Conservation (phyloP, 2,329 filamentous ascomycete species). For the Cercospora sesami region DNA sequence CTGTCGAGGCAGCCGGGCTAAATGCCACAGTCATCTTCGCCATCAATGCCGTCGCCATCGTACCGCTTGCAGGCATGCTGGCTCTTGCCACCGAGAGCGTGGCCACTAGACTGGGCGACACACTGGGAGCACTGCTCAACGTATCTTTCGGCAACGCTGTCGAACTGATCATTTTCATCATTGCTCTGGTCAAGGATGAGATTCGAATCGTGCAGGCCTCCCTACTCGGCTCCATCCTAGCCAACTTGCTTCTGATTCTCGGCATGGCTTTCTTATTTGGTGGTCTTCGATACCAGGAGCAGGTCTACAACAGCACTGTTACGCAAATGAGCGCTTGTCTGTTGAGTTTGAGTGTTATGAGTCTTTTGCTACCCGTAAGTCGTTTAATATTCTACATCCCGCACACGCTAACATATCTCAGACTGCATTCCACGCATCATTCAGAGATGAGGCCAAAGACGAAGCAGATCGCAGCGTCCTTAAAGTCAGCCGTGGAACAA, state of each 20-base stretch:
- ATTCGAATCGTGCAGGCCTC: slow-evolving; percentile 92
- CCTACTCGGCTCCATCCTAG: slow-evolving; percentile 82
- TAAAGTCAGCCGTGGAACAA: slow-evolving; percentile 85
- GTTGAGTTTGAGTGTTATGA: slow-evolving; percentile 85
- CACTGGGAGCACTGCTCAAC: slow-evolving; percentile 52
- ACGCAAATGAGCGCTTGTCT: slow-evolving; percentile 96
- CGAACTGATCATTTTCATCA: slow-evolving; percentile 61
- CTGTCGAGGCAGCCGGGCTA: slow-evolving; percentile 52
- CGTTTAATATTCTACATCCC: background rate
- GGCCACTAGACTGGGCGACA: slow-evolving; percentile 51
- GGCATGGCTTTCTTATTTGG: slow-evolving; percentile 90
- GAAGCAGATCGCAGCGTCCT: slow-evolving; percentile 70
- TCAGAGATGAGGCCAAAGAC: slow-evolving; percentile 46
- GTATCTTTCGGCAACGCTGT: slow-evolving; percentile 56
- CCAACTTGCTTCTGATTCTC: slow-evolving; percentile 82
- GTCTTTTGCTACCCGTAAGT: slow-evolving; percentile 75
- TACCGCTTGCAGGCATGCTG: slow-evolving; percentile 52
- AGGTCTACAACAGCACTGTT: slow-evolving; percentile 93
- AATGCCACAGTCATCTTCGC: slow-evolving; percentile 50
- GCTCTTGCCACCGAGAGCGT: slow-evolving; percentile 53
- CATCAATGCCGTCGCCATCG: slow-evolving; percentile 54
- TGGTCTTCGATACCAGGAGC: slow-evolving; percentile 82
- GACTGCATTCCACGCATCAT: slow-evolving; percentile 91
- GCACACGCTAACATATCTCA: slow-evolving; percentile 38
- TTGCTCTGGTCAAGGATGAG: slow-evolving; percentile 76